Percentiles rank a stretch among this genome's conserved stretches.
phyloP scores from a whole-genome alignment of 805 yeast species.

The Kregervanrija pseudodelftensis region DNA sequence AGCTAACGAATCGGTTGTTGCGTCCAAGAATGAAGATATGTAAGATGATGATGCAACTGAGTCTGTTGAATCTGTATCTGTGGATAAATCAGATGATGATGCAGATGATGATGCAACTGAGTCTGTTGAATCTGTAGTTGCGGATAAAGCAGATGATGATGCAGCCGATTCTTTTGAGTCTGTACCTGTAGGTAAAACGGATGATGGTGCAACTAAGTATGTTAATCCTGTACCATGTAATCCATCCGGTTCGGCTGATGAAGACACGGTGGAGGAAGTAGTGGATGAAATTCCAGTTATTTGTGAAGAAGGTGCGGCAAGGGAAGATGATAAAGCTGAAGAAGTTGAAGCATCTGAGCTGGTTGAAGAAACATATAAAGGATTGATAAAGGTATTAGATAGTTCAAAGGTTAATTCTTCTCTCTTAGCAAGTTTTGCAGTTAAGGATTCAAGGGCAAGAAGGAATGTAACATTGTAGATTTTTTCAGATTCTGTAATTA shows the following conservation, averaged over 20 bases:
- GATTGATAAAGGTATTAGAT: slow-evolving; percentile 5
- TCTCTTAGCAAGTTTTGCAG: slow-evolving; percentile 10
- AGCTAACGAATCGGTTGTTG: background rate
- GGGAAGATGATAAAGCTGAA: background rate
- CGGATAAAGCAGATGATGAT: background rate
- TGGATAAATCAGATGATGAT: slow-evolving; percentile 6
- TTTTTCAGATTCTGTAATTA: background rate
- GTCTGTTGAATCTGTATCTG: slow-evolving; percentile 2
- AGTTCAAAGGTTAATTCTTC: slow-evolving; percentile 10
- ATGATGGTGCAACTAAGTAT: background rate
- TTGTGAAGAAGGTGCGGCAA: background rate
- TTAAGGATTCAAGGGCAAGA: slow-evolving; percentile 1
- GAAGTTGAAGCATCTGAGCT: background rate
- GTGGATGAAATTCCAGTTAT: background rate
- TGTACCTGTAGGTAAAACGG: slow-evolving; percentile 6
- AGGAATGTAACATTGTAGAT: background rate
- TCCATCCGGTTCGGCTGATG: background rate
- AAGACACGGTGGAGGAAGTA: slow-evolving; percentile 1
- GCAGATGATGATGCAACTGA: background rate
- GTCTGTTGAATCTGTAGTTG: slow-evolving; percentile 1
- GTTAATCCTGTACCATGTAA: background rate
- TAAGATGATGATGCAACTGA: background rate
- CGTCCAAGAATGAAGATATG: background rate
- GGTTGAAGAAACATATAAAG: slow-evolving; percentile 2
- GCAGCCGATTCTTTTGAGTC: slow-evolving; percentile 2